Base-by-base conservation (phyloP, 345 rosid species). In the Gynandropsis gynandra region DNA sequence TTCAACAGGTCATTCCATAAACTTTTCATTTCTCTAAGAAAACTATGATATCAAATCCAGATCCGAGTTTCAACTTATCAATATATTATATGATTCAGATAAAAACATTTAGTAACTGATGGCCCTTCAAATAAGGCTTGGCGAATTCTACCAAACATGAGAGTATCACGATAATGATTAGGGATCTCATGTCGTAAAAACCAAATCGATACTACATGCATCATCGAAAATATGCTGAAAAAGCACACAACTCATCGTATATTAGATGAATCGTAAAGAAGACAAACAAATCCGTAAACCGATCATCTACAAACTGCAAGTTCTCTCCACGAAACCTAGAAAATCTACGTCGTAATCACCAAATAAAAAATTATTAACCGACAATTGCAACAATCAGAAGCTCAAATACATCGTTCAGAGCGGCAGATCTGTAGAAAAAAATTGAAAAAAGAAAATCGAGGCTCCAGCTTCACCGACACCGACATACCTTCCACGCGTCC, bases 401-500 rank as follows among this genome's bases (percentile, higher is more conserved):
- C 29, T 24, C 42, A n/a, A n/a, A 39, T 11, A n/a, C 8, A 42
- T 11, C 12, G 10, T 29, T 3, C 51, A 52, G 4, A 24, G 5
- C 29, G 29, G n/a, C 59, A 16, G 18, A 61, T 46, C 19, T 12
- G 38, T 36, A 7, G 16, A 16, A 29, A 13, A 13, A 11, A 7
- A 59, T 47, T 8, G 40, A 5, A 15, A 57, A 33, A 4, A n/a
- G n/a, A 58, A 31, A 19, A 31, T 29, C 15, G 6, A 31, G 12
- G 19, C 4, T n/a, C 38, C 11, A 16, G n/a, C 16, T 0, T 35
- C 47, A 20, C 42, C 21, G 58, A 44, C 47, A 20, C 42, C 21
- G 58, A 44, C 54, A 42, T 64, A 64, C 69, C 69, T 64, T 44
- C 9, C 34, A 42, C 29, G 50, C 3, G 16, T 33, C 10, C 8